Percentiles rank a stretch among this genome's conserved stretches.
Evolutionary conservation across 73 alveolate genomes (phyloP).

Genomic region (Tetrahymena elliotti): DNA sequence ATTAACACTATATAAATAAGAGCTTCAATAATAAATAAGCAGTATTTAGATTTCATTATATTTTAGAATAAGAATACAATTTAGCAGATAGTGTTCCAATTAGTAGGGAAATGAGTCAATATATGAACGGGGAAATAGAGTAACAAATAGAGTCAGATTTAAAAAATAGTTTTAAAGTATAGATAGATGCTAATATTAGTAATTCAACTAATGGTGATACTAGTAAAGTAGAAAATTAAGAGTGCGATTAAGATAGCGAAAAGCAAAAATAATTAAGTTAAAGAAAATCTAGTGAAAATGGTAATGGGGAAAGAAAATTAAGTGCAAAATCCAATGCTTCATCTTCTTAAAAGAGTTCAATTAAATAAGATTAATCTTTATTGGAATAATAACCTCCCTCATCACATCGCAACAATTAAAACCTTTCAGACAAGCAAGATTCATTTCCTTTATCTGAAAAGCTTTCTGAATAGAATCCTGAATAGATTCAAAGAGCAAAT

Average conservation of each 20-base stretch:
- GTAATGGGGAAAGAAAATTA: neutral
- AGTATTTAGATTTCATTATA: too few species aligned
- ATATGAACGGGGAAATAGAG: neutral
- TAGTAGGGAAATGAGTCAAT: neutral
- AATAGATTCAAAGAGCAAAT: neutral
- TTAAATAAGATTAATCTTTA: neutral
- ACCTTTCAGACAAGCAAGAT: neutral
- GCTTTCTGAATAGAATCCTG: neutral
- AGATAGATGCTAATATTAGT: neutral
- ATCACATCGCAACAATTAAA: neutral
- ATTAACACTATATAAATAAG: neutral
- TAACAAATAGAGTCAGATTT: neutral
- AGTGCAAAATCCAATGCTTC: neutral
- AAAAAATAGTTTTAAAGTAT: neutral
- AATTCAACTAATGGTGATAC: neutral
- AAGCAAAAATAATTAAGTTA: neutral
- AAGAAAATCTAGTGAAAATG: neutral
- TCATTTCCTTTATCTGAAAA: neutral
- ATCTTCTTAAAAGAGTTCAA: neutral
- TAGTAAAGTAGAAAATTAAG: neutral
- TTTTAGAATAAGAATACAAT: neutral
- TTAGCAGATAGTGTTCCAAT: neutral
- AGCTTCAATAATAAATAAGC: neutral
- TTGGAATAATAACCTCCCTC: neutral
- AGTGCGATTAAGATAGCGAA: neutral